A percentile compares a stretch with the other conserved stretches of the same genome.
These are phyloP conservation scores for Cubamyces sp. DNA, from an alignment of 768 basidiomycete species.

Conservation along the genomic window DNA sequence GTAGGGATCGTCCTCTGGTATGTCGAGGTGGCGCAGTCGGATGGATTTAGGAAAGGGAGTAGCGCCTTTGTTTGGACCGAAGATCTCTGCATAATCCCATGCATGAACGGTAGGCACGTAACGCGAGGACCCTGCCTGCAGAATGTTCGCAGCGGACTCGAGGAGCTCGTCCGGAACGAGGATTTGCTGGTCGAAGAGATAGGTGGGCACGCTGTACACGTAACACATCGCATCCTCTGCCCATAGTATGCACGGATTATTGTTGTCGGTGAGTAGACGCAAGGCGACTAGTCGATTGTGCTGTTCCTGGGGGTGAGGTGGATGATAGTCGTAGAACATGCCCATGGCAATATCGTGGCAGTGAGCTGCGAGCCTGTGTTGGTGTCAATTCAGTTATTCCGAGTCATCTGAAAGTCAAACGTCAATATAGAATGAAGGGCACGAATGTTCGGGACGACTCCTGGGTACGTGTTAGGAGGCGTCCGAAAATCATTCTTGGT, in stretches of 20 bases:
- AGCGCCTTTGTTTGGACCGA: not conserved
- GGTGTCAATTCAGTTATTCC: too few relatives aligned
- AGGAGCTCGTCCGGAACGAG: slow-evolving; percentile 23
- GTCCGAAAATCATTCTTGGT: too few relatives aligned
- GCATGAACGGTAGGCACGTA: slow-evolving; percentile 9
- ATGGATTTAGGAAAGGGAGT: not conserved
- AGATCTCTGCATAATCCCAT: not conserved
- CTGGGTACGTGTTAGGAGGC: too few relatives aligned
- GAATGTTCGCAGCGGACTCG: not conserved
- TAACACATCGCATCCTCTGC: slow-evolving; percentile 28
- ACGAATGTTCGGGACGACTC: too few relatives aligned
- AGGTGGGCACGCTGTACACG: slow-evolving; percentile 25
- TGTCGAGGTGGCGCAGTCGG: not conserved
- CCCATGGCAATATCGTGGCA: too few relatives aligned
- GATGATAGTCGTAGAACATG: too few relatives aligned
- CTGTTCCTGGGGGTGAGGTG: too few relatives aligned
- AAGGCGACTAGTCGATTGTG: not conserved
- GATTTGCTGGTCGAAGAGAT: slow-evolving; percentile 25
- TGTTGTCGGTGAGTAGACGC: not conserved
- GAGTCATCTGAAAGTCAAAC: too few relatives aligned
- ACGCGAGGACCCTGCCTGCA: slow-evolving; percentile 4
- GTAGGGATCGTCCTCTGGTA: slow-evolving; percentile 1
- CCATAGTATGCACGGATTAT: slow-evolving; percentile 25
- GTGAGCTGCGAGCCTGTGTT: too few relatives aligned
- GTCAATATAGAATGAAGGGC: too few relatives aligned